phyloP scores from a whole-genome alignment of 805 yeast species.

The Wickerhamomyces ciferrii region DNA sequence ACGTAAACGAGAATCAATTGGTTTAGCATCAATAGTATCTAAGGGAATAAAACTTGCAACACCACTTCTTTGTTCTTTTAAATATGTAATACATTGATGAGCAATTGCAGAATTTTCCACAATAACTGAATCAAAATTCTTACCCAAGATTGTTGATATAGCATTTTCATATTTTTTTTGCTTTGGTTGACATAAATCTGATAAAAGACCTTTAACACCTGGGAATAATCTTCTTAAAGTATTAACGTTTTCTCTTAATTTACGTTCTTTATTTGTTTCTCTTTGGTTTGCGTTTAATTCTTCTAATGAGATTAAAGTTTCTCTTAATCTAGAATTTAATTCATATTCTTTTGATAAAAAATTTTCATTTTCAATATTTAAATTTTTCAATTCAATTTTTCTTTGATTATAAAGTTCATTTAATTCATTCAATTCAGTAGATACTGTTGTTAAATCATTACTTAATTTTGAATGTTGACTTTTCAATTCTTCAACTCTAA shows the following conservation, averaged over 20 bases:
- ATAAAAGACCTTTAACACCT: slow-evolving; percentile 77
- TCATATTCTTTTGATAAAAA: slow-evolving; percentile 46
- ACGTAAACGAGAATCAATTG: slow-evolving; percentile 51
- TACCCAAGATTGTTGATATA: slow-evolving; percentile 71
- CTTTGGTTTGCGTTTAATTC: slow-evolving; percentile 73
- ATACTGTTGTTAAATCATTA: slow-evolving; percentile 14
- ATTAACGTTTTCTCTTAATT: slow-evolving; percentile 66
- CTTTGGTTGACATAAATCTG: slow-evolving; percentile 74
- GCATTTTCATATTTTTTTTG: slow-evolving; percentile 71
- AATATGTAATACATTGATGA: slow-evolving; percentile 66
- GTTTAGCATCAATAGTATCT: slow-evolving; percentile 60
- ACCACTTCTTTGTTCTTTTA: slow-evolving; percentile 84
- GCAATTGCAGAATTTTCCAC: slow-evolving; percentile 73
- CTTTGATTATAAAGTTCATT: slow-evolving; percentile 33
- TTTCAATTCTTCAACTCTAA: slow-evolving; percentile 30
- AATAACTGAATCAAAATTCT: slow-evolving; percentile 73
- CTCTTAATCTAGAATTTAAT: slow-evolving; percentile 59
- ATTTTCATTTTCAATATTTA: slow-evolving; percentile 34
- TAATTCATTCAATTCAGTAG: slow-evolving; percentile 21
- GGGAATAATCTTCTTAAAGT: slow-evolving; percentile 71
- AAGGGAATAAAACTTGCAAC: slow-evolving; percentile 84
- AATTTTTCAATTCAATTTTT: slow-evolving; percentile 32
- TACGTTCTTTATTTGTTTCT: slow-evolving; percentile 66
- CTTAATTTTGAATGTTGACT: slow-evolving; percentile 25
- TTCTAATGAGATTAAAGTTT: slow-evolving; percentile 53